Evolutionary conservation across 2,329 filamentous ascomycete species (phyloP).

Genomic region (Xylariaceae sp.): DNA sequence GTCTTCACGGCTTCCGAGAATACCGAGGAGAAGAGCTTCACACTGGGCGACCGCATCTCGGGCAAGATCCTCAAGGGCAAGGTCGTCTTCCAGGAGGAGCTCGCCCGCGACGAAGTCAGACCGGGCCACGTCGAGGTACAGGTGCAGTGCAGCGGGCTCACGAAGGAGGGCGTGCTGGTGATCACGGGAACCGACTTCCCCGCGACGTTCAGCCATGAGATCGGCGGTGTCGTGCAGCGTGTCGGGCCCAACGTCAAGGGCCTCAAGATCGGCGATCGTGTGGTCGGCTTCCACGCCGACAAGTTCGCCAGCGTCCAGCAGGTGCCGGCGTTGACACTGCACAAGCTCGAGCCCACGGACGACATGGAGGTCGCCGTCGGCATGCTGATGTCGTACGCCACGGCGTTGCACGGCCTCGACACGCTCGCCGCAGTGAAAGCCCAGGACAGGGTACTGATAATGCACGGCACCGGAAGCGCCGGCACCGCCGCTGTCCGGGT

Average conservation of each 20-base stretch:
- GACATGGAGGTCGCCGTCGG: constrained; percentile 7
- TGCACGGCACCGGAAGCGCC: constrained; percentile 10
- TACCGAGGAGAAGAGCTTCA: constrained; percentile 7
- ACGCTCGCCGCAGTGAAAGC: constrained; percentile 11
- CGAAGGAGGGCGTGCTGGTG: constrained; percentile 13
- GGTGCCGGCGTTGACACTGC: constrained; percentile 8
- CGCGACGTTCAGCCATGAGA: constrained; percentile 14
- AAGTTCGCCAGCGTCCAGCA: constrained; percentile 15
- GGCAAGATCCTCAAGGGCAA: constrained; percentile 12
- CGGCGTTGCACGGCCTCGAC: constrained; percentile 18
- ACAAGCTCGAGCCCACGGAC: constrained; percentile 10
- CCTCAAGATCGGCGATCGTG: constrained; percentile 16
- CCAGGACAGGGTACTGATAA: constrained; percentile 16
- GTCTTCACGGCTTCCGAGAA: constrained; percentile 7
- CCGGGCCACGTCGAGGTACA: constrained; percentile 15
- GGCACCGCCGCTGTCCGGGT: constrained; percentile 16
- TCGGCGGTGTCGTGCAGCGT: constrained; percentile 16
- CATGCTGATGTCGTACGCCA: constrained; percentile 8
- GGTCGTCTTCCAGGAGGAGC: constrained; percentile 13
- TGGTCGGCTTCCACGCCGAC: constrained; percentile 15
- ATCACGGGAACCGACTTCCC: constrained; percentile 18
- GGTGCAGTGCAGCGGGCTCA: constrained; percentile 11
- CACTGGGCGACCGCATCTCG: constrained; percentile 8
- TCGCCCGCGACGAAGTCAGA: constrained; percentile 1
- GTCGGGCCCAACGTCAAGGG: constrained; percentile 12